These are phyloP conservation scores for Glycine soja DNA, from an alignment of 306 rosid species.

Conservation along the genomic window DNA sequence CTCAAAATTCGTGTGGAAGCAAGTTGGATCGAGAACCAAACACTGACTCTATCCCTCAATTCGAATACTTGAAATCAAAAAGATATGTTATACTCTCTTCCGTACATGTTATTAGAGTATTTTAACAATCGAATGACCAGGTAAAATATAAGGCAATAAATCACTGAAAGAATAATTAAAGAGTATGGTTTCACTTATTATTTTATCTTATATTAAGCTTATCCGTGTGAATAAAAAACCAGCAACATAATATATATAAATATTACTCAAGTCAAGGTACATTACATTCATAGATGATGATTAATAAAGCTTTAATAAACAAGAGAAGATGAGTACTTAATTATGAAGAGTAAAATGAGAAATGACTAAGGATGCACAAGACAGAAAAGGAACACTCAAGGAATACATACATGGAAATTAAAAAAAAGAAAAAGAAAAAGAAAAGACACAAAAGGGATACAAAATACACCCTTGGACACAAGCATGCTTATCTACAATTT, in stretches of 20 bases:
- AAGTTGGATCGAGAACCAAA: too few relatives aligned
- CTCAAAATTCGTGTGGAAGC: too few relatives aligned
- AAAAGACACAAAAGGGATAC: conserved; percentile 50
- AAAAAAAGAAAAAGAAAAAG: background rate
- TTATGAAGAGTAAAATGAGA: conserved; percentile 31
- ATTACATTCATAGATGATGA: background rate
- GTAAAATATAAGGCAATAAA: background rate
- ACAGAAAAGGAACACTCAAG: conserved; percentile 38
- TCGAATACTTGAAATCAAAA: background rate
- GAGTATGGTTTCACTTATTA: conserved; percentile 8
- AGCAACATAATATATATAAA: conserved; percentile 15
- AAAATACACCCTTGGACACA: conserved; percentile 63
- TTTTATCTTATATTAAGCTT: background rate
- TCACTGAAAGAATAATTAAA: background rate
- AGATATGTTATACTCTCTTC: background rate
- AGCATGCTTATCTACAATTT: conserved; percentile 67
- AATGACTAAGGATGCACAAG: conserved; percentile 46
- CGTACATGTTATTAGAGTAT: background rate
- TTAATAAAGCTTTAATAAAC: conserved; percentile 41
- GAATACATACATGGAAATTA: conserved; percentile 48
- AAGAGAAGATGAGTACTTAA: conserved; percentile 40
- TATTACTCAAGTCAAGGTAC: background rate
- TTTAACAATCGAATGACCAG: background rate
- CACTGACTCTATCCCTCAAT: background rate
- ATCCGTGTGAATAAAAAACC: background rate